Conservation (phyloP, 2,329 filamentous ascomycete genomes). For the Colletotrichum tanaceti region DNA sequence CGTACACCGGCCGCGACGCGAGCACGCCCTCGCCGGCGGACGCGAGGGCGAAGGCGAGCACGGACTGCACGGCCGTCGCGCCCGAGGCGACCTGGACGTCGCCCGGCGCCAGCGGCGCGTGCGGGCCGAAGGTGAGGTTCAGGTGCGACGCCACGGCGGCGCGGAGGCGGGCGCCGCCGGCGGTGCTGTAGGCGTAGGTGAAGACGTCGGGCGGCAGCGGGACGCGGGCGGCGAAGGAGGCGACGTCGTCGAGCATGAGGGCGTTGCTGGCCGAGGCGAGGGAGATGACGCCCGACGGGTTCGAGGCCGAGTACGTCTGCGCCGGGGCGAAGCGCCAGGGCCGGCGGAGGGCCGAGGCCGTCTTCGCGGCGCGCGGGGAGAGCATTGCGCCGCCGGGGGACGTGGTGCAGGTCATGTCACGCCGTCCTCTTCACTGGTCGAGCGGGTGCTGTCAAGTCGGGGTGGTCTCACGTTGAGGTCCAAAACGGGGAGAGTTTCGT, state of each 20-base stretch:
- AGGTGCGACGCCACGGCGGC: slow-evolving; percentile 51
- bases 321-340: slow-evolving; percentile 32
- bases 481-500: not conserved
- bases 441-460: not conserved
- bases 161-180: slow-evolving; percentile 51
- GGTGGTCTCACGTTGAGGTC: not conserved
- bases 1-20: slow-evolving; percentile 57
- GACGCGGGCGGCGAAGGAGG: slow-evolving; percentile 26
- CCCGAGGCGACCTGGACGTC: slow-evolving; percentile 51
- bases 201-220: slow-evolving; percentile 44
- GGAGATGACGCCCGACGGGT: slow-evolving; percentile 33
- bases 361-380: slow-evolving; percentile 27
- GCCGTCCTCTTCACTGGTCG: not conserved
- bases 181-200: slow-evolving; percentile 51
- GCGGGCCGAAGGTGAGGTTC: slow-evolving; percentile 52
- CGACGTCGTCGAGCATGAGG: slow-evolving; percentile 22
- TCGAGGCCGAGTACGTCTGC: slow-evolving; percentile 22
- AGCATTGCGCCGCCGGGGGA: slow-evolving; percentile 18
- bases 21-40: slow-evolving; percentile 55
- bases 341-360: slow-evolving; percentile 17
- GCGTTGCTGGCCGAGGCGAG: slow-evolving; percentile 30
- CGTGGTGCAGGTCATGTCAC: slow-evolving; percentile 1
- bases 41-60: slow-evolving; percentile 54
- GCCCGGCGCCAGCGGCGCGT: slow-evolving; percentile 45
- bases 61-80: slow-evolving; percentile 54